Conservation (phyloP, 257 asterid species). For the Parsonsia alboflavescens region DNA sequence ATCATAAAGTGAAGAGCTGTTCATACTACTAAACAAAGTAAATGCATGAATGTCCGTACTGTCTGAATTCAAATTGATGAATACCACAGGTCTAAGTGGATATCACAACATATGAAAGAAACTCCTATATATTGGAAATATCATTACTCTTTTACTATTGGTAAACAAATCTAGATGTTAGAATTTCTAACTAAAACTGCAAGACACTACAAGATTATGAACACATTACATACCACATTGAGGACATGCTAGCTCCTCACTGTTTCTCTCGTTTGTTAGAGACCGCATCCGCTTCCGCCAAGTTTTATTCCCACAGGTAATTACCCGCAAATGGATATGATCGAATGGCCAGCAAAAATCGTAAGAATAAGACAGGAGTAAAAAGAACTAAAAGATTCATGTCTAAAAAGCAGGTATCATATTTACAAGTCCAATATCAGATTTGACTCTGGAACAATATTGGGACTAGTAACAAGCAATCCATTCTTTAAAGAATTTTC, state of each 20-base stretch:
- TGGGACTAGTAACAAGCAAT: background rate
- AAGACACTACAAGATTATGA: background rate
- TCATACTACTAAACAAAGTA: background rate
- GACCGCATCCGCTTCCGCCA: constrained; percentile 59
- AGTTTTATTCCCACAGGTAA: constrained; percentile 44
- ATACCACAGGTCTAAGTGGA: background rate
- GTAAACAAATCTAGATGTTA: background rate
- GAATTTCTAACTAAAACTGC: constrained; percentile 1
- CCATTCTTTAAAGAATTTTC: background rate
- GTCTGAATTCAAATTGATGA: background rate
- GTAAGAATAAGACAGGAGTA: background rate
- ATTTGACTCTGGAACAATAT: background rate
- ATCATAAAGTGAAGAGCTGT: constrained; percentile 5
- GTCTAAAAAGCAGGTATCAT: too few relatives aligned
- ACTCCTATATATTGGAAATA: background rate
- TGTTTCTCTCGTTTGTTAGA: constrained; percentile 41
- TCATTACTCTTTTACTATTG: background rate
- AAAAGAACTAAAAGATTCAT: background rate
- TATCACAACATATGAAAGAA: background rate
- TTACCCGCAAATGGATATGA: constrained; percentile 42
- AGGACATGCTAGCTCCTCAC: constrained; percentile 54
- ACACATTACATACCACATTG: constrained; percentile 71
- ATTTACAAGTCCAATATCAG: background rate
- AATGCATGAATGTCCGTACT: background rate
- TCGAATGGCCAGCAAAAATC: background rate